These are phyloP conservation scores for Platanthera guangdongensis DNA, from an alignment of 106 monocot genomes.

Conservation along the genomic window DNA sequence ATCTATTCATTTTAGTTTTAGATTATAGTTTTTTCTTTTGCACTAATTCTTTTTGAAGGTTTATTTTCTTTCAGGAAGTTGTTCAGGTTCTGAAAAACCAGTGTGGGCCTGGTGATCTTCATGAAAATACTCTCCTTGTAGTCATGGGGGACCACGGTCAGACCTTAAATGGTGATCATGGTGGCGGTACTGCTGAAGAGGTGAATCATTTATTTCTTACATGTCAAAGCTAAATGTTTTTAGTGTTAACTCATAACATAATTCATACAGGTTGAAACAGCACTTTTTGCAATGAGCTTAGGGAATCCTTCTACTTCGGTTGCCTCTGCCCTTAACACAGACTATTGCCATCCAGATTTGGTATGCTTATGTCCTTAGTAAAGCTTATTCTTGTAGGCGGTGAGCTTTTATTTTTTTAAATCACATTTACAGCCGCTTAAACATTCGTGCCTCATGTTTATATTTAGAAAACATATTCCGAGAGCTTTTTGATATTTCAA, in stretches of 20 bases:
- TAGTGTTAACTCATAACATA: not conserved
- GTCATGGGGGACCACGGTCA: slow-evolving; percentile 99
- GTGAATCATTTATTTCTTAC: slow-evolving; percentile 15
- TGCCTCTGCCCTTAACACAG: slow-evolving; percentile 46
- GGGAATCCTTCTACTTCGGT: slow-evolving; percentile 37
- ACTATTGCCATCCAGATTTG: slow-evolving; percentile 41
- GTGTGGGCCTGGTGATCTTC: slow-evolving; percentile 69
- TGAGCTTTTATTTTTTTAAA: not conserved
- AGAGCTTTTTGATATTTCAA: no score
- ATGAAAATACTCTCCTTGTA: slow-evolving; percentile 79
- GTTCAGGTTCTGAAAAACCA: slow-evolving; percentile 53
- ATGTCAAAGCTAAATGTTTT: slow-evolving; percentile 11
- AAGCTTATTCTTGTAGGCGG: not conserved
- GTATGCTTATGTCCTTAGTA: slow-evolving; percentile 21
- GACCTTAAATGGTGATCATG: slow-evolving; percentile 96
- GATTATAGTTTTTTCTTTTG: not conserved
- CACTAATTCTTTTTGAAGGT: not conserved
- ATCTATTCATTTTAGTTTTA: not conserved
- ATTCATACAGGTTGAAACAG: slow-evolving; percentile 74
- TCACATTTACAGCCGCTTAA: not conserved
- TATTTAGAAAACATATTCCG: not conserved
- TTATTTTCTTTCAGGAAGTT: slow-evolving; percentile 46
- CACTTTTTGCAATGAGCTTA: slow-evolving; percentile 82
- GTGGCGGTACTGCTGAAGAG: slow-evolving; percentile 96
- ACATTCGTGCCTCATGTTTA: not conserved